Conservation (phyloP, 768 basidiomycete genomes). For the Mycena floridula region DNA sequence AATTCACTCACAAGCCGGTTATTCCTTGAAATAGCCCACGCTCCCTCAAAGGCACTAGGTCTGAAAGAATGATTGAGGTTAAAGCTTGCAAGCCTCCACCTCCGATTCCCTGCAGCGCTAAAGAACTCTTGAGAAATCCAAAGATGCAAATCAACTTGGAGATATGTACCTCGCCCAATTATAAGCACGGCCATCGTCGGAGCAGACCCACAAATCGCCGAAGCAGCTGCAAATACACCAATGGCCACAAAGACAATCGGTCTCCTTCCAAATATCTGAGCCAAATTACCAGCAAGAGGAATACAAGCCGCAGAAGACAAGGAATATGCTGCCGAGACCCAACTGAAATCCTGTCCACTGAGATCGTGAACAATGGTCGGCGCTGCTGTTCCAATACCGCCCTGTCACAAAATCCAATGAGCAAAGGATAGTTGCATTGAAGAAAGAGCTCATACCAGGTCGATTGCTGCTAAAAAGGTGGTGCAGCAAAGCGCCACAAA, state of each 20-base stretch:
- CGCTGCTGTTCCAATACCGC: not conserved
- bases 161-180: not conserved
- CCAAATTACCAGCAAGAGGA: conserved; percentile 25
- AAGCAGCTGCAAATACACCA: conserved; percentile 32
- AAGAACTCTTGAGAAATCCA: not conserved
- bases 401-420: no score
- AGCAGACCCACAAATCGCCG: conserved; percentile 34
- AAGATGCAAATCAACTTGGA: not conserved
- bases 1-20: not conserved
- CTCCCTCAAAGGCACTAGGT: not conserved
- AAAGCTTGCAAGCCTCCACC: not conserved
- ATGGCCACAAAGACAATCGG: conserved; percentile 22
- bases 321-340: conserved; percentile 31
- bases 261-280: conserved; percentile 1
- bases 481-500: no score
- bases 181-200: conserved; percentile 23
- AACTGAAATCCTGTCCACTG: conserved; percentile 14
- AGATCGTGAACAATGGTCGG: not conserved
- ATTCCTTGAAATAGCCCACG: not conserved
- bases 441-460: no score
- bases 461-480: no score
- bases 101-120: not conserved
- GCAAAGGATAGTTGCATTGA: no score
- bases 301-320: conserved; percentile 29
- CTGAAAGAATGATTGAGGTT: not conserved